These are phyloP conservation scores for Lachancea dasiensis DNA, from an alignment of 805 yeast species.

Conservation along the genomic window DNA sequence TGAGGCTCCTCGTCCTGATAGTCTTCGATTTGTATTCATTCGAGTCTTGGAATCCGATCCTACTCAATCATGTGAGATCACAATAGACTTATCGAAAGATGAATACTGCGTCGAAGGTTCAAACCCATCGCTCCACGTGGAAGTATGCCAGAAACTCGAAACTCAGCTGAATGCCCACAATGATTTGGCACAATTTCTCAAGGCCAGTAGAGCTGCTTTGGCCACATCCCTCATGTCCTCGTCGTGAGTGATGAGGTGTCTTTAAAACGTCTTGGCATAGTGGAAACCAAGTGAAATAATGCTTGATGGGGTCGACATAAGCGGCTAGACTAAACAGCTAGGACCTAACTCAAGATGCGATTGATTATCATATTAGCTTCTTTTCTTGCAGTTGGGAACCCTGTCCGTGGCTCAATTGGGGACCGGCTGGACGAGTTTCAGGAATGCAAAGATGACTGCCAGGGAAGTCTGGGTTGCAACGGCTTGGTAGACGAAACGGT, in stretches of 20 bases:
- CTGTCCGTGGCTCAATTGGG: constrained; percentile 46
- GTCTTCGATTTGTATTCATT: constrained; percentile 42
- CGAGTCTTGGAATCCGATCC: constrained; percentile 39
- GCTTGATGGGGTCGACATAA: too few relatives aligned
- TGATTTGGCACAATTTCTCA: constrained; percentile 18
- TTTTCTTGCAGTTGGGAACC: not conserved
- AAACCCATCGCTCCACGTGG: constrained; percentile 35
- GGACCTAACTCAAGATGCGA: too few relatives aligned
- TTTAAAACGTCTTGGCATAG: not conserved
- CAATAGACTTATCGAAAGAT: constrained; percentile 41
- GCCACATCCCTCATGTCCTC: constrained; percentile 3
- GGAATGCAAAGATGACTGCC: constrained; percentile 51
- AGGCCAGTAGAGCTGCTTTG: constrained; percentile 15
- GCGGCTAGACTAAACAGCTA: too few relatives aligned
- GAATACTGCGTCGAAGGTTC: constrained; percentile 35
- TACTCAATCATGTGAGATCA: constrained; percentile 38
- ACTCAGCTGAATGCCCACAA: constrained; percentile 14
- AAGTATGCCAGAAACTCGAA: constrained; percentile 10
- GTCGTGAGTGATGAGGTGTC: constrained; percentile 1
- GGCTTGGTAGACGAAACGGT: not conserved
- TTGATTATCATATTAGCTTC: not conserved
- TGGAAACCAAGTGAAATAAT: not conserved
- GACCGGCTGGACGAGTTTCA: constrained; percentile 53
- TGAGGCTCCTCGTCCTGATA: constrained; percentile 43
- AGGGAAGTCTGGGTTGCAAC: constrained; percentile 22